A percentile compares a stretch with the other conserved stretches of the same genome.
Conservation (phyloP, 169 alveolate species). For the Ophryocystis elektroscirrha region DNA sequence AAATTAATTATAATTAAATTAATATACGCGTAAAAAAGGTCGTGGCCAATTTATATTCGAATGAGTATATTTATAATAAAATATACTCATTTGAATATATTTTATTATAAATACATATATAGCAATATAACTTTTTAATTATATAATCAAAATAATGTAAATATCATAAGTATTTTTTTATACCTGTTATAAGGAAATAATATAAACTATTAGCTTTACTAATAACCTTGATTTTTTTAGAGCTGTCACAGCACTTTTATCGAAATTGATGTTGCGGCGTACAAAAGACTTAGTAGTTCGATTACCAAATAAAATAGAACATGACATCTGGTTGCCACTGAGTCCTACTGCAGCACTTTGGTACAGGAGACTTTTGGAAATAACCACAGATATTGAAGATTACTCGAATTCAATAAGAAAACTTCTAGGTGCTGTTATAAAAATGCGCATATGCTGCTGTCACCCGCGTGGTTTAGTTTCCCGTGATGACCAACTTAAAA, state of each 20-base stretch:
- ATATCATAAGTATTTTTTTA: no score
- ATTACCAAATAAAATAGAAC: conserved; percentile 52
- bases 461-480: conserved; percentile 60
- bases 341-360: conserved; percentile 43
- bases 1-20: no score
- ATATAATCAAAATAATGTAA: conserved; percentile 10
- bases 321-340: conserved; percentile 67
- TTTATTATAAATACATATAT: no score
- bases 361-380: conserved; percentile 47
- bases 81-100: no score
- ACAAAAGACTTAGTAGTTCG: conserved; percentile 58
- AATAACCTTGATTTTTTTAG: conserved; percentile 36
- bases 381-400: conserved; percentile 39
- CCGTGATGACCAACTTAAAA: conserved; percentile 43
- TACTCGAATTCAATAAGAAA: conserved; percentile 39
- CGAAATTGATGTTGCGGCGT: conserved; percentile 50
- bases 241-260: conserved; percentile 41
- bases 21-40: no score
- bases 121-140: no score
- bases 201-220: conserved; percentile 24
- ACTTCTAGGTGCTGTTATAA: conserved; percentile 55
- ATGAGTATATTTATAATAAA: no score
- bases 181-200: conserved; percentile 10
- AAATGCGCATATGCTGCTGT: conserved; percentile 61
- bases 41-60: no score